phyloP scores from a whole-genome alignment of 257 asterid species.

The Salvia miltiorrhiza region DNA sequence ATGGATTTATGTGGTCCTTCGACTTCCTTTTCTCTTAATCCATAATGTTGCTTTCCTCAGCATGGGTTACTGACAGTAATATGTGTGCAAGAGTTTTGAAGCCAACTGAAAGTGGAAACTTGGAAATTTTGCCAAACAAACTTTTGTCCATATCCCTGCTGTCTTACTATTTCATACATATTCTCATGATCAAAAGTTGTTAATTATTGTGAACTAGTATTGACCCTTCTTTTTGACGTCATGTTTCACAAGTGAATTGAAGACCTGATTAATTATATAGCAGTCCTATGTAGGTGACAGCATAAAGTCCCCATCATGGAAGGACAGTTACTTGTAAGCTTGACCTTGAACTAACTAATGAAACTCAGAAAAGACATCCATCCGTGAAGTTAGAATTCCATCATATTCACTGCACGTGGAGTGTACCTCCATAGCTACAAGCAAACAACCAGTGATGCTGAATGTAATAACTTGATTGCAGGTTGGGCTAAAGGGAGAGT shows the following conservation, averaged over 20 bases:
- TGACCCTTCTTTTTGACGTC: background rate
- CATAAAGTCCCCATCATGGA: background rate
- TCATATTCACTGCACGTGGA: background rate
- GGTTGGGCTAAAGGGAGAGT: constrained; percentile 86
- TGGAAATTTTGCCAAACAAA: background rate
- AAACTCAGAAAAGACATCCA: background rate
- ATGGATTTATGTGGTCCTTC: background rate
- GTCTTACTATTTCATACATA: background rate
- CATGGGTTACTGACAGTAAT: background rate
- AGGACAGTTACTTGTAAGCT: constrained; percentile 1
- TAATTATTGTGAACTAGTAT: background rate
- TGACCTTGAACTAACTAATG: constrained; percentile 1
- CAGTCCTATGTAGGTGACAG: background rate
- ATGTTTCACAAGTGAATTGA: background rate
- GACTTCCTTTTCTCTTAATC: background rate
- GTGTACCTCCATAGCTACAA: background rate
- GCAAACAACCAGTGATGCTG: constrained; percentile 13
- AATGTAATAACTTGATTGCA: constrained; percentile 28
- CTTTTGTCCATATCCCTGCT: background rate
- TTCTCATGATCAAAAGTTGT: background rate
- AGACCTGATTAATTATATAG: background rate
- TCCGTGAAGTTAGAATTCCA: background rate
- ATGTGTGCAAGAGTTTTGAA: background rate
- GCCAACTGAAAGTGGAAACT: constrained; percentile 1
- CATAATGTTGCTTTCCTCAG: background rate